Conservation (phyloP, 495 filamentous ascomycete species). For the Thermothielavioides terrestris region DNA sequence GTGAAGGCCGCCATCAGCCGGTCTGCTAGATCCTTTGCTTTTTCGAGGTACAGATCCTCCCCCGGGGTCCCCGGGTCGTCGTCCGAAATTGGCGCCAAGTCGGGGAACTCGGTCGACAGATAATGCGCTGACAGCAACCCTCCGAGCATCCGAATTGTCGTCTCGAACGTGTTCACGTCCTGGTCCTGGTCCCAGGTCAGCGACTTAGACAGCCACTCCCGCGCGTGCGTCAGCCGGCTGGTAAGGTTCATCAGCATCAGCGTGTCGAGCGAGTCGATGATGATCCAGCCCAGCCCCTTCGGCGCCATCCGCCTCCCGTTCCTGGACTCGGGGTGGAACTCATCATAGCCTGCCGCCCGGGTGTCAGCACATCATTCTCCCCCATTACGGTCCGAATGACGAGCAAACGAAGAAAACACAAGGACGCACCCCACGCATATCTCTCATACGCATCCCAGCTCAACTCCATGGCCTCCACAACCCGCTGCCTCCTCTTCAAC, state of each 20-base stretch:
- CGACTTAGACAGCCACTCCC: constrained; percentile 80
- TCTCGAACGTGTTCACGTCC: constrained; percentile 97
- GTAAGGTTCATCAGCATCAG: constrained; percentile 98
- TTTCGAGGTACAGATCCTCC: constrained; percentile 92
- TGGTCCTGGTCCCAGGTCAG: constrained; percentile 84
- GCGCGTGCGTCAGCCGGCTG: constrained; percentile 70
- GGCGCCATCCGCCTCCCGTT: constrained; percentile 73
- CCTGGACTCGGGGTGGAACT: constrained; percentile 75
- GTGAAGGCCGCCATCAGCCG: constrained; percentile 82
- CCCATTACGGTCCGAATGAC: not conserved
- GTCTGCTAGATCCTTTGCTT: constrained; percentile 86
- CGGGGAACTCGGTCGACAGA: constrained; percentile 64
- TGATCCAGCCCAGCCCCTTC: constrained; percentile 90
- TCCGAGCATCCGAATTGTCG: constrained; percentile 95
- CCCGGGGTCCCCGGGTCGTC: constrained; percentile 58
- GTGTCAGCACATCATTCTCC: not conserved
- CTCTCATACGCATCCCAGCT: constrained; percentile 91
- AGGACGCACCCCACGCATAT: constrained; percentile 80
- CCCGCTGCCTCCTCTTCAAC: constrained; percentile 66
- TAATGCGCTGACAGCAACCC: constrained; percentile 93
- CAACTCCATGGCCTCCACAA: constrained; percentile 80
- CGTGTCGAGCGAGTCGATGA: constrained; percentile 91
- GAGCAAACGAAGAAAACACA: not conserved
- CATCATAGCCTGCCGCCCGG: constrained; percentile 66
- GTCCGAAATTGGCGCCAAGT: constrained; percentile 55